Conservation (phyloP, 2,329 filamentous ascomycete species). For the Ophiostoma montium region DNA sequence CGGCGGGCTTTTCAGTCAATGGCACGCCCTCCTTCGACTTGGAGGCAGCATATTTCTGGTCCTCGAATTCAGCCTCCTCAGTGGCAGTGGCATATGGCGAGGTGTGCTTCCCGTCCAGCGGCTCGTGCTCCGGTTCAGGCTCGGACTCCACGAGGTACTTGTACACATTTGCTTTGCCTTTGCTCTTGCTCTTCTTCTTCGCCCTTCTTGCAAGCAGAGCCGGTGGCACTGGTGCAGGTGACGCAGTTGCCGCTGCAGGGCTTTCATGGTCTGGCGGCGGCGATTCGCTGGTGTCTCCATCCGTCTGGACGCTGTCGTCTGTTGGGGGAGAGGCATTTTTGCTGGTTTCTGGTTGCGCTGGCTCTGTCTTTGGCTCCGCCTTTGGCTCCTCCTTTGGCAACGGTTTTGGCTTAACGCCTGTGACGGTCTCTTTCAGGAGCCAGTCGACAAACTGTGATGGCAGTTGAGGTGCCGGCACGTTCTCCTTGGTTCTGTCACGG, state of each 20-base stretch:
- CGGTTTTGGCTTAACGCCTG: neutral
- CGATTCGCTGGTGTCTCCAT: neutral
- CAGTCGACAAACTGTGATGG: constrained; percentile 4
- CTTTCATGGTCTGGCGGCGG: neutral
- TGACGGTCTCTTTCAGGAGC: constrained; percentile 4
- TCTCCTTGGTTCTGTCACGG: neutral
- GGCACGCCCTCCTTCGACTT: neutral
- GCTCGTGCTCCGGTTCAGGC: neutral
- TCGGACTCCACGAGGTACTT: neutral
- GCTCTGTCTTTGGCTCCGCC: neutral
- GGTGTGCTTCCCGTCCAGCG: neutral
- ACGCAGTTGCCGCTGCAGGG: neutral
- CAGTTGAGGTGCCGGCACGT: neutral
- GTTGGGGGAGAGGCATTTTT: neutral
- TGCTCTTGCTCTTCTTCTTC: constrained; percentile 4
- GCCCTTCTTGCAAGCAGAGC: neutral
- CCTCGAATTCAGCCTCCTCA: neutral
- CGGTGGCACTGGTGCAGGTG: neutral
- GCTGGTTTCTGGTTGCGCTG: neutral
- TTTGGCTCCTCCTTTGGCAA: too few species aligned
- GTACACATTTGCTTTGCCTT: neutral
- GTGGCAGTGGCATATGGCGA: neutral
- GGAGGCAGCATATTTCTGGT: neutral
- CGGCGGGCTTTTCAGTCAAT: neutral
- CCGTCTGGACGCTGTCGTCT: neutral